Conservation (phyloP, 2,329 filamentous ascomycete genomes). For the Phialocephala subalpina region DNA sequence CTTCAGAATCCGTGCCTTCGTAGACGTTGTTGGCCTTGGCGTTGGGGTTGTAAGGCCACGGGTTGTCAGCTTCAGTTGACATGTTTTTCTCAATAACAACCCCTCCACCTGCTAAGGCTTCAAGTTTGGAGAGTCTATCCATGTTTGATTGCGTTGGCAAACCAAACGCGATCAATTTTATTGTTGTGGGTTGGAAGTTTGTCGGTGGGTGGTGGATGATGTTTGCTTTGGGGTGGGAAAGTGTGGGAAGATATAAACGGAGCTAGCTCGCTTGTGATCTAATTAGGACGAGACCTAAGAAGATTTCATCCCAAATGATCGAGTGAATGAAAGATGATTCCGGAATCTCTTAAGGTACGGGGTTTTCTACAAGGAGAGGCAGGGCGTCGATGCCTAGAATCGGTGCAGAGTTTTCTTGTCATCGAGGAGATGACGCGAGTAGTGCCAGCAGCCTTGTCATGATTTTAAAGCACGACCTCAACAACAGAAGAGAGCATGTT, state of each 20-base stretch:
- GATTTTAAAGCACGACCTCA: neutral
- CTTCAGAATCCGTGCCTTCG: conserved; percentile 31
- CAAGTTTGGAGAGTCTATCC: conserved; percentile 30
- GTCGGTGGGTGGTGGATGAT: neutral
- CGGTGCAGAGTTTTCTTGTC: neutral
- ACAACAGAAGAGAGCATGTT: neutral
- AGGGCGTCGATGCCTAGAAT: neutral
- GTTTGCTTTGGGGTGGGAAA: conserved; percentile 10
- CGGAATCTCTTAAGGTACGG: neutral
- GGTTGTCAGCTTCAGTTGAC: neutral
- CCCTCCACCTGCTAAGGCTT: conserved; percentile 25
- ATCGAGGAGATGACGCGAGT: neutral
- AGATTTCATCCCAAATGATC: neutral
- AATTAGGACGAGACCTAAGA: too few relatives aligned
- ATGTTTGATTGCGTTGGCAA: conserved; percentile 19
- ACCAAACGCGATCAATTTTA: neutral
- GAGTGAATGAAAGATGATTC: neutral
- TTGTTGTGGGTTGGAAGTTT: neutral
- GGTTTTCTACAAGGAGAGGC: neutral
- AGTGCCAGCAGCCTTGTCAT: neutral
- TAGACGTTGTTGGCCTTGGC: conserved; percentile 21
- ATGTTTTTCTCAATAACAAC: conserved; percentile 11
- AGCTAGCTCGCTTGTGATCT: neutral
- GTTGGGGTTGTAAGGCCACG: neutral
- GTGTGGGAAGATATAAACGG: neutral